These are phyloP conservation scores for Suillus ampliporus DNA, from an alignment of 768 basidiomycete genomes.

Conservation along the genomic window DNA sequence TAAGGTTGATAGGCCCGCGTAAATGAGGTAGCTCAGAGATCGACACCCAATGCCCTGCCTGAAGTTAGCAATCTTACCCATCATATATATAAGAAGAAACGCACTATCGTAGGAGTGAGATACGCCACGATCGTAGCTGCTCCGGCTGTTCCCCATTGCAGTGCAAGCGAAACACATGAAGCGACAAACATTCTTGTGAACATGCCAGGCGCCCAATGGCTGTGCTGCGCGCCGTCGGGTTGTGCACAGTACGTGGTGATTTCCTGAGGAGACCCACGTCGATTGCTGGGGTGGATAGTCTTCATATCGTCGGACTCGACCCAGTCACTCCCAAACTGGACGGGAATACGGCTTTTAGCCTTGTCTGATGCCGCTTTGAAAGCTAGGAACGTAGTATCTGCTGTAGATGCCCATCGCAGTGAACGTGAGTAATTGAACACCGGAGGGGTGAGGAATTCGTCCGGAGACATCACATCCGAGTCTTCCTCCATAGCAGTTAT, in stretches of 20 bases:
- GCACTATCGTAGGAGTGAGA: conserved; percentile 29
- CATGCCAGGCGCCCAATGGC: conserved; percentile 23
- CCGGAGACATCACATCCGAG: conserved; percentile 6
- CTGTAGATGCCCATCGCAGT: conserved; percentile 6
- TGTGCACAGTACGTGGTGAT: conserved; percentile 18
- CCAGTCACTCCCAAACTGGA: neutral
- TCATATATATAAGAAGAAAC: neutral
- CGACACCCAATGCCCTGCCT: conserved; percentile 28
- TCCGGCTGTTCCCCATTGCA: conserved; percentile 34
- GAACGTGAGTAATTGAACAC: conserved; percentile 12
- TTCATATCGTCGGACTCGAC: neutral
- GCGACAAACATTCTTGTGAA: conserved; percentile 26
- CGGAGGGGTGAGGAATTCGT: conserved; percentile 8
- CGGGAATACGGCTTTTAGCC: neutral
- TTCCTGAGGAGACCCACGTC: conserved; percentile 15
- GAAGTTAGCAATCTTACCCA: neutral
- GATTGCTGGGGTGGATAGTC: conserved; percentile 12
- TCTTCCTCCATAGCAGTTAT: conserved; percentile 4
- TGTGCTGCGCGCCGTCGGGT: conserved; percentile 6
- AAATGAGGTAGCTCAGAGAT: conserved; percentile 27
- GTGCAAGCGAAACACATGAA: conserved; percentile 22
- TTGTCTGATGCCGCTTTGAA: conserved; percentile 1
- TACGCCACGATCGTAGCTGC: conserved; percentile 27
- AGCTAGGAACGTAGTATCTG: neutral
- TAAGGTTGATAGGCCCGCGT: conserved; percentile 24